These are phyloP conservation scores for Halophytophthora polymorphica DNA, from an alignment of 352 stramenopile genomes.

Conservation along the genomic window DNA sequence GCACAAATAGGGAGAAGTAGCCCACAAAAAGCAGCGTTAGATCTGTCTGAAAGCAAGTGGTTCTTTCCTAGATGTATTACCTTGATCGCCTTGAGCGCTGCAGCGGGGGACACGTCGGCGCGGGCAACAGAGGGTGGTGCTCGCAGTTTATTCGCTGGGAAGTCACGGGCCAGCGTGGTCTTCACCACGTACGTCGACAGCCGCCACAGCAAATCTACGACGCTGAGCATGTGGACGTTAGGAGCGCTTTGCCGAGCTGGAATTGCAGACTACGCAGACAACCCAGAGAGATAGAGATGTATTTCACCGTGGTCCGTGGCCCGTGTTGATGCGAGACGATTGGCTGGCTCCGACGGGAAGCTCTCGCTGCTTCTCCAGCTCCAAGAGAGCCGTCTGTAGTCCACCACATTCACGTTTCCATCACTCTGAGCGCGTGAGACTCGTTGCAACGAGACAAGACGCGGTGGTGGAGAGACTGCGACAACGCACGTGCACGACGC, in stretches of 20 bases:
- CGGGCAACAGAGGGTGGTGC: background rate
- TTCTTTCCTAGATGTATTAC: conserved; percentile 14
- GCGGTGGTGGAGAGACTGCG: no score
- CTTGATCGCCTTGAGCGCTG: conserved; percentile 18
- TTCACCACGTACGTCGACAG: conserved; percentile 44
- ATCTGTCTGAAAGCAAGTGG: background rate
- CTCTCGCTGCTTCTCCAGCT: conserved; percentile 41
- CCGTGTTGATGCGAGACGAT: conserved; percentile 46
- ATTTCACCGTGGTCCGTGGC: conserved; percentile 39
- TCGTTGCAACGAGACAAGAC: no score
- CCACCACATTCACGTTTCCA: background rate
- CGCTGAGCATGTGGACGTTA: conserved; percentile 10
- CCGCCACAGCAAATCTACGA: conserved; percentile 54
- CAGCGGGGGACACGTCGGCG: background rate
- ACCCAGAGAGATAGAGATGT: background rate
- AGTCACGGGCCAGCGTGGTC: conserved; percentile 17
- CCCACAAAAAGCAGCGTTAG: background rate
- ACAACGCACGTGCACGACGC: conserved; percentile 40
- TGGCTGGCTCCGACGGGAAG: conserved; percentile 52
- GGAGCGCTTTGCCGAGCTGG: background rate
- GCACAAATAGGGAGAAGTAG: background rate
- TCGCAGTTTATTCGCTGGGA: conserved; percentile 10
- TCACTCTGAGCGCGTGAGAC: background rate
- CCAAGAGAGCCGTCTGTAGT: conserved; percentile 30
- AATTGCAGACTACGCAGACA: background rate